Evolutionary conservation across 1,139 yeast species (phyloP).

Genomic region (Sugiyamaella pinicola): DNA sequence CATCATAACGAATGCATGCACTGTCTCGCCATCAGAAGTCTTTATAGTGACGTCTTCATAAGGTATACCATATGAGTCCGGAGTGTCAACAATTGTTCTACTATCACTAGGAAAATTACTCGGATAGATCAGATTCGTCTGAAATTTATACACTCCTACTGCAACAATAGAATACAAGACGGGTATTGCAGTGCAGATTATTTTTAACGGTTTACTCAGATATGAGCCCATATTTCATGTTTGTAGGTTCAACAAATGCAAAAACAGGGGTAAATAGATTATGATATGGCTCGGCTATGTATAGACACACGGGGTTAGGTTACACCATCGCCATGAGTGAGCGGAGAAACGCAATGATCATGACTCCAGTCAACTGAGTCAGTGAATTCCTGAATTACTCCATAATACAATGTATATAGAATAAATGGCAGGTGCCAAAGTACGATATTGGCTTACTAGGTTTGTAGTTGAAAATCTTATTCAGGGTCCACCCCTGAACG

Average conservation of each 20-base stretch:
- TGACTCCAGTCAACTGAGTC: too few species aligned
- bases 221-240: conserved; percentile 25
- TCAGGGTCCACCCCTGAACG: too few species aligned
- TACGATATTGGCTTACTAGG: too few species aligned
- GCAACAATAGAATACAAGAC: conserved; percentile 24
- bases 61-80: conserved; percentile 69
- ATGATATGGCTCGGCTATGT: background rate
- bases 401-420: too few species aligned
- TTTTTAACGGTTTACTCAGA: conserved; percentile 24
- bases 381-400: too few species aligned
- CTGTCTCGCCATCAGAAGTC: conserved; percentile 66
- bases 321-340: too few species aligned
- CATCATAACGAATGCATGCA: conserved; percentile 52
- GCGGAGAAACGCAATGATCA: too few species aligned
- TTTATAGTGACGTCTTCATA: conserved; percentile 62
- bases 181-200: conserved; percentile 24
- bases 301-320: background rate
- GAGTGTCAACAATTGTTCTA: conserved; percentile 73
- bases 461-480: too few species aligned
- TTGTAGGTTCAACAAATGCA: background rate
- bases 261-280: background rate
- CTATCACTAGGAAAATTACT: conserved; percentile 74
- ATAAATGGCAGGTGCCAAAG: too few species aligned
- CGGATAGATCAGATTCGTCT: conserved; percentile 75
- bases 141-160: conserved; percentile 65